These are phyloP conservation scores for Coemansia sp. DNA, from an alignment of 192 early-diverging fungal species.

Conservation along the genomic window DNA sequence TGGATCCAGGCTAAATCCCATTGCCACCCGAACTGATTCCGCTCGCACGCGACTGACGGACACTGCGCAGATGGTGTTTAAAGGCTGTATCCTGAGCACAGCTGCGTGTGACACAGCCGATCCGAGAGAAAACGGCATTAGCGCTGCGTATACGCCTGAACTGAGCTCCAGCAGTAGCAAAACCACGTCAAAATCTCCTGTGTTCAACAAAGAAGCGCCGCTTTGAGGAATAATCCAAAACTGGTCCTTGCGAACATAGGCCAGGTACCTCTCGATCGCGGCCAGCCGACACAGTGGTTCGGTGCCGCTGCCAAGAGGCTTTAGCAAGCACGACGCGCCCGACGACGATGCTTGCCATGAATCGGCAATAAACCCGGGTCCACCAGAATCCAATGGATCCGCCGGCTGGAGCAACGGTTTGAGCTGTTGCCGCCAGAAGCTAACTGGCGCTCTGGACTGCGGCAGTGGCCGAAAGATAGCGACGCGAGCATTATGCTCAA, in stretches of 20 bases:
- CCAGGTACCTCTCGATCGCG: constrained; percentile 15
- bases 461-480: constrained; percentile 7
- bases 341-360: constrained; percentile 20
- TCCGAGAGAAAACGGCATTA: constrained; percentile 23
- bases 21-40: constrained; percentile 21
- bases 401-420: constrained; percentile 1
- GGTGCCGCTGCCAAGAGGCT: background rate
- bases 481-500: constrained; percentile 30
- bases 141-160: constrained; percentile 13
- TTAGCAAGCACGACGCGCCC: constrained; percentile 31
- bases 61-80: background rate
- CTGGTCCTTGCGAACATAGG: constrained; percentile 31
- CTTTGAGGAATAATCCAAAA: constrained; percentile 30
- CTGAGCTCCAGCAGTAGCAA: constrained; percentile 16
- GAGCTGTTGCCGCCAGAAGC: constrained; percentile 28
- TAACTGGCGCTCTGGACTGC: constrained; percentile 3
- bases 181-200: constrained; percentile 10
- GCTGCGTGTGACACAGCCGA: background rate
- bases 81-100: constrained; percentile 1
- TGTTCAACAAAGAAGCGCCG: background rate
- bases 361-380: constrained; percentile 10
- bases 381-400: background rate
- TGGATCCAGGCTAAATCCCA: constrained; percentile 7
- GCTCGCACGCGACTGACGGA: background rate
- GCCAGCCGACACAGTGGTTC: constrained; percentile 16